phyloP scores from a whole-genome alignment of 371 early-diverging fungal species.

The Batkoa obscura region DNA sequence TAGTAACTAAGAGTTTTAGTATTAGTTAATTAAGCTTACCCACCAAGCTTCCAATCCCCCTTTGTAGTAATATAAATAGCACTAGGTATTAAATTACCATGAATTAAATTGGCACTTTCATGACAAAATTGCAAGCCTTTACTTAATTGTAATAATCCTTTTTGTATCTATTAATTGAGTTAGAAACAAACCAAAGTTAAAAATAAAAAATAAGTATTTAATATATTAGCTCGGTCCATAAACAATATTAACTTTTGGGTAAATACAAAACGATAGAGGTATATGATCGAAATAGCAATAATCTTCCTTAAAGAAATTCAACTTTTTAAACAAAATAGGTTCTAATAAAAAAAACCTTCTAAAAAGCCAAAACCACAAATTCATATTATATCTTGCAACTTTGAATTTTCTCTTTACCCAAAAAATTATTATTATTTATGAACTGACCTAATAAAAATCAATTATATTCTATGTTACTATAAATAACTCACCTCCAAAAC shows the following conservation, averaged over 20 bases:
- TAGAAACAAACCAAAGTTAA: background rate
- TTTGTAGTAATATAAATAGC: slow-evolving; percentile 54
- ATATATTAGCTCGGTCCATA: too few species aligned
- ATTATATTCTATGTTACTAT: too few species aligned
- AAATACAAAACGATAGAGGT: too few species aligned
- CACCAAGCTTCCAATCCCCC: slow-evolving; percentile 84
- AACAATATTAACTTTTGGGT: too few species aligned
- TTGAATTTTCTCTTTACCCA: too few species aligned
- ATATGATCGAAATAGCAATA: too few species aligned
- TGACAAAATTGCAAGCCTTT: slow-evolving; percentile 54
- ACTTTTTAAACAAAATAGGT: background rate
- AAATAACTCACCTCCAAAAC: background rate
- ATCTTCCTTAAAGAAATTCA: background rate
- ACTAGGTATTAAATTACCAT: slow-evolving; percentile 54
- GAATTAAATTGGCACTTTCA: slow-evolving; percentile 48
- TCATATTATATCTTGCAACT: too few species aligned
- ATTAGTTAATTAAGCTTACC: slow-evolving; percentile 16
- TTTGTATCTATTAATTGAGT: slow-evolving; percentile 38
- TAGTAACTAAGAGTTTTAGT: too few species aligned
- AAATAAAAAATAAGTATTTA: background rate
- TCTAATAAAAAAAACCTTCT: slow-evolving; percentile 5
- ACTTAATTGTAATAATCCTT: slow-evolving; percentile 60
- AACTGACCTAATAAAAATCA: too few species aligned
- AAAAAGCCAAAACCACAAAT: too few species aligned
- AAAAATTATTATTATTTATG: too few species aligned